phyloP scores from a whole-genome alignment of 768 basidiomycete genomes.

The Postia placenta region DNA sequence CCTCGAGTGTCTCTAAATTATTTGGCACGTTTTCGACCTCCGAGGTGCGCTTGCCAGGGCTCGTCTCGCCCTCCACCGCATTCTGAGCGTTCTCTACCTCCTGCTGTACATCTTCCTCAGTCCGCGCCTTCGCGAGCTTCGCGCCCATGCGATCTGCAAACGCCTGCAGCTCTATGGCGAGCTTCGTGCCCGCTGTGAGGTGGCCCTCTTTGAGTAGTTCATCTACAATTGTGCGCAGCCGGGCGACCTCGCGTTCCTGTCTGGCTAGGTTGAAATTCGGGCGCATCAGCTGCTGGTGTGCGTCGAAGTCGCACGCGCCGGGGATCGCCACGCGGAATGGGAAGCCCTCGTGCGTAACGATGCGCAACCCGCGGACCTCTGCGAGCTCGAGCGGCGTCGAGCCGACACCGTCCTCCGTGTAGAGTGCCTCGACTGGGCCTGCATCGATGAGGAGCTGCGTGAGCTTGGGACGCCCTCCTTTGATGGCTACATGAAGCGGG shows the following conservation, averaged over 20 bases:
- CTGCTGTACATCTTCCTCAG: too few relatives aligned
- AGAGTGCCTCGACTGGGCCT: slow-evolving; percentile 29
- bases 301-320: background rate
- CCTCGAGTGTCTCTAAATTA: background rate
- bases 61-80: background rate
- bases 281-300: background rate
- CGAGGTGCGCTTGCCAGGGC: background rate
- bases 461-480: slow-evolving; percentile 28
- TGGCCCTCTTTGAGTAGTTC: slow-evolving; percentile 11
- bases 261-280: slow-evolving; percentile 3
- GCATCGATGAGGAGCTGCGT: slow-evolving; percentile 32
- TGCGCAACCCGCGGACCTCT: background rate
- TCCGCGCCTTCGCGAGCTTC: background rate
- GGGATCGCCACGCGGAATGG: background rate
- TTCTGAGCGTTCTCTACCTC: background rate
- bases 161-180: slow-evolving; percentile 13
- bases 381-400: slow-evolving; percentile 25
- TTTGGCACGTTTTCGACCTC: background rate
- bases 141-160: slow-evolving; percentile 14
- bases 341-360: background rate
- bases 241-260: slow-evolving; percentile 9
- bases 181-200: slow-evolving; percentile 15
- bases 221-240: slow-evolving; percentile 10
- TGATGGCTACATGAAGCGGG: slow-evolving; percentile 44
- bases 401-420: slow-evolving; percentile 39